Conservation (phyloP, 2,329 filamentous ascomycete species). For the Diplodia scrobiculata region DNA sequence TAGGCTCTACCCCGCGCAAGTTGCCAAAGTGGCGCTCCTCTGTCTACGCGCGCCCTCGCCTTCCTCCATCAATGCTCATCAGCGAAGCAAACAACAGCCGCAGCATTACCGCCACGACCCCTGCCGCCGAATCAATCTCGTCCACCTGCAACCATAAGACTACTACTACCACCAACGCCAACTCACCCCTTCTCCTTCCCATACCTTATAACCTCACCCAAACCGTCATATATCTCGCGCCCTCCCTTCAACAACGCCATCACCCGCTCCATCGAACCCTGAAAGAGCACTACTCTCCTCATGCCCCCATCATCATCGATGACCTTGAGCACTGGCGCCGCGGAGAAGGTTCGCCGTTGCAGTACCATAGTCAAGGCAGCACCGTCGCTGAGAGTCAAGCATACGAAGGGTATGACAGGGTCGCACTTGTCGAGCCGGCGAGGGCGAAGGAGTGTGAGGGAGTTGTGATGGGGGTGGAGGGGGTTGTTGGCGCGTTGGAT, state of each 20-base stretch:
- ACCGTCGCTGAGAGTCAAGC: conserved; percentile 22
- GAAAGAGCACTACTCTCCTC: not conserved
- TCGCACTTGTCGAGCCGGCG: not conserved
- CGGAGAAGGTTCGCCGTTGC: not conserved
- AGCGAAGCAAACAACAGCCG: conserved; percentile 28
- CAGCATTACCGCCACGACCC: conserved; percentile 2
- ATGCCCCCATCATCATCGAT: not conserved
- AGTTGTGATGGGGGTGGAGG: not conserved
- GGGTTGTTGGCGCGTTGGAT: not conserved
- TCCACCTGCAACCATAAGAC: conserved; percentile 30
- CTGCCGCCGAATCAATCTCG: conserved; percentile 30
- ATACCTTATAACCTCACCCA: not conserved
- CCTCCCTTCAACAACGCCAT: not conserved
- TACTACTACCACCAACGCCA: not conserved
- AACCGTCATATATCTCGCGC: conserved; percentile 7
- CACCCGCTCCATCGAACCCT: not conserved
- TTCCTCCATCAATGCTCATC: not conserved
- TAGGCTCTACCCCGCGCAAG: conserved; percentile 20
- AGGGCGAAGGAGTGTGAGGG: not conserved
- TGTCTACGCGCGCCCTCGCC: conserved; percentile 28
- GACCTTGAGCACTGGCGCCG: conserved; percentile 10
- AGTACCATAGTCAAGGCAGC: conserved; percentile 11
- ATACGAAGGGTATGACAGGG: not conserved
- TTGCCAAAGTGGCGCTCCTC: conserved; percentile 16
- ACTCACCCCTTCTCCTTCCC: conserved; percentile 31